These are phyloP conservation scores for Trichosporon asahii DNA, from an alignment of 1,284 basidiomycete species.

Conservation along the genomic window DNA sequence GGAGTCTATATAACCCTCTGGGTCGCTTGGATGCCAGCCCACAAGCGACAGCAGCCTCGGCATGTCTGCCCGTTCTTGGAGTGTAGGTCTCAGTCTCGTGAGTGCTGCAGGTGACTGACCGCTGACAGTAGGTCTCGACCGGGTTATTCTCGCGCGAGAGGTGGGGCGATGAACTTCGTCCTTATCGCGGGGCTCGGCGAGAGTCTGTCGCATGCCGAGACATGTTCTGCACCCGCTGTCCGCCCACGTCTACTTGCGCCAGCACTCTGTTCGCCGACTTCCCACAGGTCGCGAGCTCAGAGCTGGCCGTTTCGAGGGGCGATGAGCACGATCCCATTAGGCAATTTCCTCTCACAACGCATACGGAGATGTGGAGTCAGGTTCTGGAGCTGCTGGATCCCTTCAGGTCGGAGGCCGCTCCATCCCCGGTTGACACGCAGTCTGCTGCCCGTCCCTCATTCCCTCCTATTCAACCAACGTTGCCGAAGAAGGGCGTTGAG, in stretches of 20 bases:
- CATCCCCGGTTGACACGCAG: too few relatives aligned
- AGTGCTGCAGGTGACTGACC: neutral
- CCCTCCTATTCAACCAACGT: neutral
- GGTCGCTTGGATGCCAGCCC: too few relatives aligned
- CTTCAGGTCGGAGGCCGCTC: too few relatives aligned
- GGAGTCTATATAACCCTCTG: neutral
- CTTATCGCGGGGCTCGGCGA: neutral
- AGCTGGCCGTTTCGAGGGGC: too few relatives aligned
- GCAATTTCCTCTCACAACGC: neutral
- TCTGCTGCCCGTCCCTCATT: neutral
- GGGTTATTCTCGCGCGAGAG: neutral
- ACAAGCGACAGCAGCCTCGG: neutral
- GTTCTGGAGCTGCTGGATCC: too few relatives aligned
- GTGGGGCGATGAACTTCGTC: neutral
- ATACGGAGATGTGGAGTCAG: too few relatives aligned
- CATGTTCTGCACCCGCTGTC: neutral
- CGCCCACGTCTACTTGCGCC: neutral
- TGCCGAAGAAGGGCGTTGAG: too few relatives aligned
- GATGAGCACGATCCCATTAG: too few relatives aligned
- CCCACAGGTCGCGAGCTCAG: neutral
- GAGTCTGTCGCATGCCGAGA: neutral
- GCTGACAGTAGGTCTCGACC: neutral
- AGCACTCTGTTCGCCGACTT: neutral
- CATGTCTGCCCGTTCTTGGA: neutral
- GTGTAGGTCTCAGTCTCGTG: neutral